A percentile compares a stretch with the other conserved stretches of the same genome.
Conservation (phyloP, 495 filamentous ascomycete species). For the Lentithecium fluviatile region DNA sequence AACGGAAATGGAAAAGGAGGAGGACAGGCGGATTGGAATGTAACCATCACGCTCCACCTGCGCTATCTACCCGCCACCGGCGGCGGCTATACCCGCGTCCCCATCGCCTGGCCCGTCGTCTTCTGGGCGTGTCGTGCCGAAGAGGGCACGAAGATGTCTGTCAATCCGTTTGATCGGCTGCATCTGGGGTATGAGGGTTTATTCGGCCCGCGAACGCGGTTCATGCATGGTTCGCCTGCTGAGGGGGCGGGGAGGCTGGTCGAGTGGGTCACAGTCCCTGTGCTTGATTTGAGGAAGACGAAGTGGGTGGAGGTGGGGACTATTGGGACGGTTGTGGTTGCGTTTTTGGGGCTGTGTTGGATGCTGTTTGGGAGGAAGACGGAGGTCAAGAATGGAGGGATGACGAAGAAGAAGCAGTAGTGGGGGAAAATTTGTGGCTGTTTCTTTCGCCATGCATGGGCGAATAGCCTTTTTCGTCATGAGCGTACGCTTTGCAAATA, state of each 20-base stretch:
- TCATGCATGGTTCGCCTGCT: slow-evolving; percentile 75
- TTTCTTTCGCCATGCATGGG: background rate
- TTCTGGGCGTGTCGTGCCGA: slow-evolving; percentile 90
- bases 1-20: background rate
- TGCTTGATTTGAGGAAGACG: slow-evolving; percentile 63
- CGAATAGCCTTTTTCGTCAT: too few species aligned
- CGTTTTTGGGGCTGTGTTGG: slow-evolving; percentile 74
- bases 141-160: slow-evolving; percentile 68
- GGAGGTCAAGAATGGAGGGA: slow-evolving; percentile 27
- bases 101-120: slow-evolving; percentile 72
- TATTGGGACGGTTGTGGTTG: slow-evolving; percentile 62
- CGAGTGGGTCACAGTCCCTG: slow-evolving; percentile 68
- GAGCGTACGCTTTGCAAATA: background rate
- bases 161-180: slow-evolving; percentile 80
- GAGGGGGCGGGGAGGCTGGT: slow-evolving; percentile 55
- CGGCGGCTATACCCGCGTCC: slow-evolving; percentile 49
- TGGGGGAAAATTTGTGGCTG: background rate
- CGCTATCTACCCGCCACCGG: slow-evolving; percentile 67
- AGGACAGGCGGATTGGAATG: slow-evolving; percentile 55
- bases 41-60: slow-evolving; percentile 80
- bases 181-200: slow-evolving; percentile 84
- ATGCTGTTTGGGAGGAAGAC: slow-evolving; percentile 40
- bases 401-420: slow-evolving; percentile 45
- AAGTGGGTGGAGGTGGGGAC: slow-evolving; percentile 69
- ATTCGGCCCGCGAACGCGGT: slow-evolving; percentile 77